phyloP scores from a whole-genome alignment of 140 eudicot species.

The Senecio squalidus region DNA sequence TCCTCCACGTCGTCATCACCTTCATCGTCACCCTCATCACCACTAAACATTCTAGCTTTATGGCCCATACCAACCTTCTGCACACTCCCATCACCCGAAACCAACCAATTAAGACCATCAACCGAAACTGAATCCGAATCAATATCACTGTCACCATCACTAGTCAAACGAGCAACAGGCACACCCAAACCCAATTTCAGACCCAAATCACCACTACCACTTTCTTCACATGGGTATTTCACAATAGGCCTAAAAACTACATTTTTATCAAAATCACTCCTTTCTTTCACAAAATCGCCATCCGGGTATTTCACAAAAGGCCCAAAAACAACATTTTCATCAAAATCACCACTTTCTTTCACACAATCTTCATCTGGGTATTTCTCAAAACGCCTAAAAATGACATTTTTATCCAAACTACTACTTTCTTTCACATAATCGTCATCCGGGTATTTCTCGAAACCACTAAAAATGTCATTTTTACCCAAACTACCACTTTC shows the following conservation, averaged over 20 bases:
- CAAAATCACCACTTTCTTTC: background rate
- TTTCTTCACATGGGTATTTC: slow-evolving; percentile 26
- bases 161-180: slow-evolving; percentile 55
- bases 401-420: background rate
- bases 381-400: slow-evolving; percentile 19
- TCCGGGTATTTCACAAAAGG: slow-evolving; percentile 24
- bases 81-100: slow-evolving; percentile 25
- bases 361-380: slow-evolving; percentile 8
- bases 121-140: slow-evolving; percentile 25
- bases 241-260: slow-evolving; percentile 27
- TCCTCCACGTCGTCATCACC: too few relatives aligned
- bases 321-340: slow-evolving; percentile 12
- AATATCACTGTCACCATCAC: slow-evolving; percentile 48
- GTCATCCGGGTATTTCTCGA: slow-evolving; percentile 13
- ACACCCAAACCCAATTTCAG: slow-evolving; percentile 21
- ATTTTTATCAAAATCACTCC: background rate
- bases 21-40: slow-evolving; percentile 26
- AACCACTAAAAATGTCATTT: slow-evolving; percentile 14
- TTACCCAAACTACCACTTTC: background rate
- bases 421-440: background rate
- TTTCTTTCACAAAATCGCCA: slow-evolving; percentile 5
- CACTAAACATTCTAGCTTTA: slow-evolving; percentile 33
- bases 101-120: slow-evolving; percentile 30
- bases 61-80: slow-evolving; percentile 29
- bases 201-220: slow-evolving; percentile 13